A percentile compares a stretch with the other conserved stretches of the same genome.
Evolutionary conservation across 2,329 filamentous ascomycete species (phyloP).

Genomic region (Ascocoryne sarcoides): DNA sequence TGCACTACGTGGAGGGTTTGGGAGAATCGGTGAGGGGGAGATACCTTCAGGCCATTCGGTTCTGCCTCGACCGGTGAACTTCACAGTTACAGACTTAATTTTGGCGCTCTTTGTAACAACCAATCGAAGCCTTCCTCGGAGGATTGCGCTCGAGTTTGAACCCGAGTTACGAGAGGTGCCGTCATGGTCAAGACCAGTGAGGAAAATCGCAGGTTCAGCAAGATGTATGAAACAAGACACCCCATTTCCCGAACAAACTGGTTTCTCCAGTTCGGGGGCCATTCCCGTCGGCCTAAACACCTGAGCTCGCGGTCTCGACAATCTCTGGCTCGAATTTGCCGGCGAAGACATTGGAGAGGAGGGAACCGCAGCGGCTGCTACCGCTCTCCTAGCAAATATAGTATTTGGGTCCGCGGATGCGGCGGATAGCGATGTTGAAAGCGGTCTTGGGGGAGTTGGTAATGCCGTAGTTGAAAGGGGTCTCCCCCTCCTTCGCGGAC

Average conservation of each 20-base stretch:
- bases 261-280: slow-evolving; percentile 43
- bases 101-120: slow-evolving; percentile 84
- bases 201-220: slow-evolving; percentile 71
- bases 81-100: slow-evolving; percentile 82
- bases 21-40: no score
- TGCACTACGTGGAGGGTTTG: no score
- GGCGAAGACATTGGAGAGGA: slow-evolving; percentile 13
- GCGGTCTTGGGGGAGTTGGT: no score
- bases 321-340: not conserved
- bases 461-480: no score
- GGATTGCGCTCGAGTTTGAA: slow-evolving; percentile 54
- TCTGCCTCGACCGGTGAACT: slow-evolving; percentile 73
- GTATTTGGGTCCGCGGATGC: slow-evolving; percentile 16
- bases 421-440: slow-evolving; percentile 13
- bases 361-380: slow-evolving; percentile 2
- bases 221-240: slow-evolving; percentile 65
- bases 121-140: slow-evolving; percentile 75
- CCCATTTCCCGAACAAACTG: slow-evolving; percentile 70
- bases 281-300: not conserved
- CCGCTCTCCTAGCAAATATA: slow-evolving; percentile 19
- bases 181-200: slow-evolving; percentile 64
- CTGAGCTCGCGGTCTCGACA: not conserved
- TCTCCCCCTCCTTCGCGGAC: no score
- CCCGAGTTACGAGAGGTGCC: slow-evolving; percentile 21
- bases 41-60: slow-evolving; percentile 91